phyloP scores from a whole-genome alignment of 1,284 basidiomycete genomes.

The Boletus calvinii region DNA sequence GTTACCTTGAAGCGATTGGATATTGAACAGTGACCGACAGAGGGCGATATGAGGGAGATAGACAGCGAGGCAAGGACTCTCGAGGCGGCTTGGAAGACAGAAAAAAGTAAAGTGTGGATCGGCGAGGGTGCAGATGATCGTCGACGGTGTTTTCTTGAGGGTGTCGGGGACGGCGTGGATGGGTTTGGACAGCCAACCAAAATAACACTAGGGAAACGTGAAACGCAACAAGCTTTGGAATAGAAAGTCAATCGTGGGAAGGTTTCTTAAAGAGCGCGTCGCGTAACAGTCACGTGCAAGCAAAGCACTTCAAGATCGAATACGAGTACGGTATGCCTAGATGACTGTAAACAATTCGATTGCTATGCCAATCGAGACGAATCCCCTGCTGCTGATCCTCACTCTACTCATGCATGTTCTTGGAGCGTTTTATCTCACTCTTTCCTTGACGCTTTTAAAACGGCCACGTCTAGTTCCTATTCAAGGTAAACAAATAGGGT shows the following conservation, averaged over 20 bases:
- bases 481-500: conserved; percentile 1
- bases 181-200: conserved; percentile 16
- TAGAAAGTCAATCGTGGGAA: conserved; percentile 30
- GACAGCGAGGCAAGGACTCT: conserved; percentile 15
- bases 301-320: conserved; percentile 14
- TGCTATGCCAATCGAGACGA: not conserved
- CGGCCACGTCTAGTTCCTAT: conserved; percentile 2
- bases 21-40: conserved; percentile 12
- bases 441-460: not conserved
- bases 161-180: conserved; percentile 12
- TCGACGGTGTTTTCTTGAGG: conserved; percentile 13
- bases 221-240: conserved; percentile 29
- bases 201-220: conserved; percentile 29
- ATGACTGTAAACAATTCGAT: too few species aligned
- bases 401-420: not conserved
- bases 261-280: conserved; percentile 35
- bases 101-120: conserved; percentile 19
- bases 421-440: conserved; percentile 12
- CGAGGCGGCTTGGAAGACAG: conserved; percentile 24
- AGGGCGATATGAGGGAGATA: conserved; percentile 32
- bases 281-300: conserved; percentile 36
- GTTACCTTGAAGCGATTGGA: conserved; percentile 23
- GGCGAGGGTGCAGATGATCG: conserved; percentile 4
- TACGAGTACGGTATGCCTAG: not conserved
- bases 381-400: not conserved